These are phyloP conservation scores for Penicillium sp. DNA, from an alignment of 2,329 filamentous ascomycete genomes.

Conservation along the genomic window DNA sequence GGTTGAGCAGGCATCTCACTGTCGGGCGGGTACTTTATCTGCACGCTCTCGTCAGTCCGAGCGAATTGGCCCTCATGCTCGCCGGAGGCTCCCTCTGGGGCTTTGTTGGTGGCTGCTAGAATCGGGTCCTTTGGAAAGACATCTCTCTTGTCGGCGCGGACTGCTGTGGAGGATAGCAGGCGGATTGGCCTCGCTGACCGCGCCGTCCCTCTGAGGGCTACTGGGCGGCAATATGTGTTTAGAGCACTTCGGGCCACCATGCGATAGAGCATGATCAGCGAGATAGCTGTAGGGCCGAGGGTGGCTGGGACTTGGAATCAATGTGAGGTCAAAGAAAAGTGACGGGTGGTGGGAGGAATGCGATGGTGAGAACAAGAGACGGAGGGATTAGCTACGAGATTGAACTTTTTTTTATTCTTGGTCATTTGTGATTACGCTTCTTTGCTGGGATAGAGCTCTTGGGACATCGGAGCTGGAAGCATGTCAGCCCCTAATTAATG, in stretches of 20 bases:
- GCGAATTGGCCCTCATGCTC: slow-evolving; percentile 70
- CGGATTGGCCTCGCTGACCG: slow-evolving; percentile 24
- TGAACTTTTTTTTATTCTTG: no score
- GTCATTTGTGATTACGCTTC: no score
- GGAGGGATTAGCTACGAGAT: no score
- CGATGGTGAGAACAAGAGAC: no score
- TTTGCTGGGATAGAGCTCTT: no score
- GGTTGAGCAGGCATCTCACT: slow-evolving; percentile 71
- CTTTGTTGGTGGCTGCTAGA: slow-evolving; percentile 34
- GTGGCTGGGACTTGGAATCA: not conserved
- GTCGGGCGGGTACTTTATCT: slow-evolving; percentile 78
- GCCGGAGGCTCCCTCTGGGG: slow-evolving; percentile 34
- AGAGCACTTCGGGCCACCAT: slow-evolving; percentile 31
- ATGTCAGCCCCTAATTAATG: no score
- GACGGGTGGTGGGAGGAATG: no score
- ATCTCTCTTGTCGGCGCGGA: slow-evolving; percentile 30
- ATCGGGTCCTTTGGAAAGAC: slow-evolving; percentile 32
- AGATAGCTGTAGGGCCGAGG: no score
- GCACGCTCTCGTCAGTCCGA: slow-evolving; percentile 77
- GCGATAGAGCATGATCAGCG: slow-evolving; percentile 33
- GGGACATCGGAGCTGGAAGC: no score
- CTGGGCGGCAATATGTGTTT: slow-evolving; percentile 24
- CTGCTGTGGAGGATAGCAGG: slow-evolving; percentile 35
- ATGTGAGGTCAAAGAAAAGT: no score
- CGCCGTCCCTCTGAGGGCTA: slow-evolving; percentile 12